Evolutionary conservation across 352 stramenopile genomes (phyloP), one percentile per base, ranked within the genome.

Genomic region (Peronosclerospora sorghi): DNA sequence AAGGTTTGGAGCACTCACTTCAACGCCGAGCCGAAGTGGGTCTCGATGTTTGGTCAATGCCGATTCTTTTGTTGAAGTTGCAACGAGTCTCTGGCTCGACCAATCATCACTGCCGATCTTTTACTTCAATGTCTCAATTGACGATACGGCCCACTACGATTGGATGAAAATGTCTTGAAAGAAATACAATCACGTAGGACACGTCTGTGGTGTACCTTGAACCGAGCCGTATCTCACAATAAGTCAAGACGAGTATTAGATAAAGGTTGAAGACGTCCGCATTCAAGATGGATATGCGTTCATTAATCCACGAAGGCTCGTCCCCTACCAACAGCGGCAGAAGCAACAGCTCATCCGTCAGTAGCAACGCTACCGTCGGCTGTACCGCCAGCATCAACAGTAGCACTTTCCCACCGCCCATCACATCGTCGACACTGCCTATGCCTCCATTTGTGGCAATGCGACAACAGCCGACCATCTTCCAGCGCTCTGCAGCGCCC

Each of bases 201-300:
- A 26, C 52, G 45, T 35, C 47, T 15, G 30, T 20, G 21, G 21
- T 26, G 21, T 26, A 26, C 21, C 12, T 51, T 41, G 30, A 48
- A 48, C 23, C 27, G 15, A 29, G 7, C 3, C 19, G 13, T 51
- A 63, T 40, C 55, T 60, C 28, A 44, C 45, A 56, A 64, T 45
- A 42, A 40, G 41, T 7, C 35, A 55, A 45, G 28, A 23, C 21
- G 8, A 21, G 21, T 41, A 53, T 46, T 28, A 53, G 29, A 41
- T 30, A 41, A 36, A 20, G 14, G 23, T 30, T 38, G 10, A 17
- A 8, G n/a, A 29, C 19, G 5, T 29, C 23, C 0, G 26, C 17
- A 42, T 34, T 26, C 18, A 50, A 27, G 40, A 87, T 87, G 74
- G 72, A 87, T 51, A 80, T 87, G 72, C 71, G 74, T 34, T 78